phyloP scores from a whole-genome alignment of 2,329 filamentous ascomycete genomes.

The Neodidymelliopsis sp. region DNA sequence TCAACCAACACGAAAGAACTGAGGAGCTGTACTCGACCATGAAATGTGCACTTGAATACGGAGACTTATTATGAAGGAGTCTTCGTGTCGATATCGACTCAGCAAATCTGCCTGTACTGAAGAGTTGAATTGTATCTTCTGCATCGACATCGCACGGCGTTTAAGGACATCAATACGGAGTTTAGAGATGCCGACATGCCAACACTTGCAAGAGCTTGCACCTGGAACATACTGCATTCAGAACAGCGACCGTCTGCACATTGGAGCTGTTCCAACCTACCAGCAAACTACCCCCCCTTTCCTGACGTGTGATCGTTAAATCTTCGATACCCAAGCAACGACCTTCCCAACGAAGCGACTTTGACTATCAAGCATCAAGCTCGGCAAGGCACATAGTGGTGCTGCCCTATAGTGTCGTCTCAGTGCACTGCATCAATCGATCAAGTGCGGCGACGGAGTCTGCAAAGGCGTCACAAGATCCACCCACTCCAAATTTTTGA shows the following conservation, averaged over 20 bases:
- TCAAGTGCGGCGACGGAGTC: not conserved
- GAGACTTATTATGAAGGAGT: too few relatives aligned
- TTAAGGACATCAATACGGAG: not conserved
- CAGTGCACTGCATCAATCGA: too few relatives aligned
- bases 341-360: not conserved
- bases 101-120: too few relatives aligned
- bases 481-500: not conserved
- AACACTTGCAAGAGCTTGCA: too few relatives aligned
- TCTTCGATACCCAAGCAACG: not conserved
- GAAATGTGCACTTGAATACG: too few relatives aligned
- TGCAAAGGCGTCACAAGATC: not conserved
- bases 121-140: too few relatives aligned
- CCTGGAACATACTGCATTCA: too few relatives aligned
- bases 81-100: too few relatives aligned
- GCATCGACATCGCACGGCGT: slow-evolving; percentile 1
- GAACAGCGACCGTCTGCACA: too few relatives aligned
- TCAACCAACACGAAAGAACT: slow-evolving; percentile 24
- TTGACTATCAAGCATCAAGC: not conserved
- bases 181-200: too few relatives aligned
- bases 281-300: not conserved
- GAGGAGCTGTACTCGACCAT: too few relatives aligned
- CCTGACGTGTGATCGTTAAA: not conserved
- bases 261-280: not conserved
- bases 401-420: too few relatives aligned
- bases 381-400: not conserved